Percentiles rank a stretch among this genome's conserved stretches.
Evolutionary conservation across 2,329 filamentous ascomycete genomes (phyloP).

Genomic region (Magnaporthiopsis rhizophila): DNA sequence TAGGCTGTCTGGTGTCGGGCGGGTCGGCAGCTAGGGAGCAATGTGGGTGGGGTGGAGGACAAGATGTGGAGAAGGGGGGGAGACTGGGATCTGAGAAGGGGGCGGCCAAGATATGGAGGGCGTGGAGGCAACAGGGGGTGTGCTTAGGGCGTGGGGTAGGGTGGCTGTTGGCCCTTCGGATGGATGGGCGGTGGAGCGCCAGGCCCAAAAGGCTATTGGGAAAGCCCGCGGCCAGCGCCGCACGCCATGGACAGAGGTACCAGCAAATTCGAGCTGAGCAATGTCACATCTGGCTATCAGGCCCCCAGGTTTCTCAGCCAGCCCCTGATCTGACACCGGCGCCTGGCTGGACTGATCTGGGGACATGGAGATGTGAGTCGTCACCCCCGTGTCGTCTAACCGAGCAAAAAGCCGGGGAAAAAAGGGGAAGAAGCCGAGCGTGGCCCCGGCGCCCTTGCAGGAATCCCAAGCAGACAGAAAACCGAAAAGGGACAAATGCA

Average conservation of each 20-base stretch:
- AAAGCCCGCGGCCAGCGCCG: not conserved
- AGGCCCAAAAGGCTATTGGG: not conserved
- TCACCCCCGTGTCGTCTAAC: not conserved
- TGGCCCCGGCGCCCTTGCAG: no score
- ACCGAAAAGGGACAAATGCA: not conserved
- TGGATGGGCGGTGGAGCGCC: not conserved
- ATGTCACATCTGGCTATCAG: not conserved
- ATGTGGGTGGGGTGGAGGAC: slow-evolving; percentile 3
- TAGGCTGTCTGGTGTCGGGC: slow-evolving; percentile 6
- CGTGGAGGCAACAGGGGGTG: not conserved
- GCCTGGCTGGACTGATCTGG: not conserved
- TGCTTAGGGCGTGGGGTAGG: not conserved
- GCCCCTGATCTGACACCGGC: not conserved
- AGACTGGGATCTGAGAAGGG: slow-evolving; percentile 6
- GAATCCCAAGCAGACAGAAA: not conserved
- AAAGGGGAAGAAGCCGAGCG: not conserved
- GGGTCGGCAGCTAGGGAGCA: slow-evolving; percentile 7
- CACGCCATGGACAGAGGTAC: not conserved
- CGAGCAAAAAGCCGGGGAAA: not conserved
- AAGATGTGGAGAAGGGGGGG: slow-evolving; percentile 4
- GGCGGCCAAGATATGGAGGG: slow-evolving; percentile 4
- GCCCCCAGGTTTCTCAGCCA: not conserved
- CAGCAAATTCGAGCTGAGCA: not conserved
- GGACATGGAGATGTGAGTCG: not conserved
- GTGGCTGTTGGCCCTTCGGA: not conserved